A percentile compares a stretch with the other conserved stretches of the same genome.
Conservation (phyloP, 352 stramenopile genomes). For the Globisporangium okanoganense region DNA sequence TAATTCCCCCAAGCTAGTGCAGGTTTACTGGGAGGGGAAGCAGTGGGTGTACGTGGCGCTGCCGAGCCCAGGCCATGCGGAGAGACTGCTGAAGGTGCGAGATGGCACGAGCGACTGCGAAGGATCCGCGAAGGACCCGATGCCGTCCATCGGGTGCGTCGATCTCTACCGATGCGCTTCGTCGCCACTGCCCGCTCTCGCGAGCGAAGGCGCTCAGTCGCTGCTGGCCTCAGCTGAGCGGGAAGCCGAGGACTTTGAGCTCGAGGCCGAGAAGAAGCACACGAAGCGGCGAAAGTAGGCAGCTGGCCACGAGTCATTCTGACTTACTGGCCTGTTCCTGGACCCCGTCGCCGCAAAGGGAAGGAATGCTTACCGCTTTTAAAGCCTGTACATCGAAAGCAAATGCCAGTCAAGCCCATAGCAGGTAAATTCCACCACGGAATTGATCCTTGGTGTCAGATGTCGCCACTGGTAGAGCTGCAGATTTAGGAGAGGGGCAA, state of each 20-base stretch:
- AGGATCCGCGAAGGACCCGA: slow-evolving; percentile 41
- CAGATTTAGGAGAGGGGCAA: neutral
- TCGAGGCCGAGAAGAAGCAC: slow-evolving; percentile 5
- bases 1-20: slow-evolving; percentile 31
- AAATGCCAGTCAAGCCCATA: neutral
- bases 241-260: slow-evolving; percentile 6
- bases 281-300: slow-evolving; percentile 6
- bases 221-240: neutral
- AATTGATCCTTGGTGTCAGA: too few species aligned
- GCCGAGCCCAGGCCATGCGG: slow-evolving; percentile 28
- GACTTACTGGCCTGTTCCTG: neutral
- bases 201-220: neutral
- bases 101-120: slow-evolving; percentile 25
- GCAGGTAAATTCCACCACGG: too few species aligned
- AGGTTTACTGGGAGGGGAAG: slow-evolving; percentile 52
- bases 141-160: slow-evolving; percentile 61
- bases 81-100: slow-evolving; percentile 37
- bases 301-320: neutral
- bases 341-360: neutral
- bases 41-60: slow-evolving; percentile 49
- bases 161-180: slow-evolving; percentile 43
- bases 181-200: neutral
- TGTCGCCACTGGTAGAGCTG: neutral
- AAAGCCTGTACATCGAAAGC: neutral
- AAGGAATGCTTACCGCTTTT: neutral